phyloP scores from a whole-genome alignment of 2,329 filamentous ascomycete species.

The Kalmusia sp. region DNA sequence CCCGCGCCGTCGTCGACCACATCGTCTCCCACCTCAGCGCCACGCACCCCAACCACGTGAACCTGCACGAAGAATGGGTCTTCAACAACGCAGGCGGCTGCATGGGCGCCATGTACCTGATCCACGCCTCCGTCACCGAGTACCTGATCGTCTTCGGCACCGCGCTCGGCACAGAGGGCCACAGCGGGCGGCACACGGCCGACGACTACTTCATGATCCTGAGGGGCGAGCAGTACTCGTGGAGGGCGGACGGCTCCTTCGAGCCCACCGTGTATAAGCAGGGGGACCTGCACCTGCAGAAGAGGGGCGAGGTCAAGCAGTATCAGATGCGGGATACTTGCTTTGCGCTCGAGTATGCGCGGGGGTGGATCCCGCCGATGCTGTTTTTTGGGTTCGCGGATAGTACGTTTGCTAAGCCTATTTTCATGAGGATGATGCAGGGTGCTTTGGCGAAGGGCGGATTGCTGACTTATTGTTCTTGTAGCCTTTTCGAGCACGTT shows the following conservation, averaged over 20 bases:
- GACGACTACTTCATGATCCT: conserved; percentile 97
- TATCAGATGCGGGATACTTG: conserved; percentile 79
- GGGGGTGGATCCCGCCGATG: conserved; percentile 94
- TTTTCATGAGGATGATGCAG: no score
- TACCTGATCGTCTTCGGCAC: conserved; percentile 54
- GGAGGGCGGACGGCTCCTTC: conserved; percentile 67
- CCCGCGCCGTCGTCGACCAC: conserved; percentile 69
- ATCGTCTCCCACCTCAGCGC: conserved; percentile 72
- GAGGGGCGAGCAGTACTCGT: conserved; percentile 76
- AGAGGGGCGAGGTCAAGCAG: conserved; percentile 76
- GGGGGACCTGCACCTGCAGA: conserved; percentile 75
- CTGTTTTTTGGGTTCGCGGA: conserved; percentile 89
- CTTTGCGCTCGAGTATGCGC: conserved; percentile 84
- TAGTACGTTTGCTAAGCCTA: conserved; percentile 51
- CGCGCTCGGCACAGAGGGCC: conserved; percentile 83
- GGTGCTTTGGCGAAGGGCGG: background rate
- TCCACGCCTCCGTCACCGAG: conserved; percentile 87
- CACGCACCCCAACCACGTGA: conserved; percentile 59
- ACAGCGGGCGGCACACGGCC: conserved; percentile 86
- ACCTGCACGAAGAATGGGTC: conserved; percentile 80
- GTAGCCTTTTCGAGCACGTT: conserved; percentile 74
- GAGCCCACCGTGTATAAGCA: conserved; percentile 73
- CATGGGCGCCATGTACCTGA: conserved; percentile 91
- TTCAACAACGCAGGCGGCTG: conserved; percentile 92
- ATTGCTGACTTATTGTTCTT: background rate